A percentile compares a stretch with the other conserved stretches of the same genome.
These are phyloP conservation scores for Trichomonas tenax DNA, from an alignment of 208 protist genomes.

Conservation along the genomic window DNA sequence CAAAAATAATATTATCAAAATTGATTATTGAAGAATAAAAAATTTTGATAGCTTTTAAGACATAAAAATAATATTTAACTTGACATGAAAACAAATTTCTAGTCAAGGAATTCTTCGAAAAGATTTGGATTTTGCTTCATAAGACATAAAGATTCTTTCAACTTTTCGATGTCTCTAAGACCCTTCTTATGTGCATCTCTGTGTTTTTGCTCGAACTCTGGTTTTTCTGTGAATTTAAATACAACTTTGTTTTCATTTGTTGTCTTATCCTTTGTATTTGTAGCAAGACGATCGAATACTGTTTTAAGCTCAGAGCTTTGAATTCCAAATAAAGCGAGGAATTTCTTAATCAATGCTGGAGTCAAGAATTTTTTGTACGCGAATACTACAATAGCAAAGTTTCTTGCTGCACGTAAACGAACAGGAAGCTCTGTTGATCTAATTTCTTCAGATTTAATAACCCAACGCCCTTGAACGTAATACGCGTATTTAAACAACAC, in stretches of 20 bases:
- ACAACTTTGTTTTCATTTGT: neutral
- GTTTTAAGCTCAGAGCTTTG: neutral
- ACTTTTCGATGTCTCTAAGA: neutral
- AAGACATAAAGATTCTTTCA: neutral
- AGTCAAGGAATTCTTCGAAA: neutral
- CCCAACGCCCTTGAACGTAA: neutral
- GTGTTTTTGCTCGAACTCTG: neutral
- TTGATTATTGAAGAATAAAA: too few species aligned
- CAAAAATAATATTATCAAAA: too few species aligned
- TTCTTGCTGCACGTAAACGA: neutral
- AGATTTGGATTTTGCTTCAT: neutral
- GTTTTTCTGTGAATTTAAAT: neutral
- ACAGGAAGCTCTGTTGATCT: neutral
- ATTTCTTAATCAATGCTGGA: neutral
- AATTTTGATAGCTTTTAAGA: too few species aligned
- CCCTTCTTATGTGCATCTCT: neutral
- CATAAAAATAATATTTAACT: too few species aligned
- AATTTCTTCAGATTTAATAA: neutral
- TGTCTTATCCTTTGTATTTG: neutral
- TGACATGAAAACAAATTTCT: too few species aligned
- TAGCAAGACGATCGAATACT: neutral
- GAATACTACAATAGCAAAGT: neutral
- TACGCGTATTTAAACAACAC: neutral
- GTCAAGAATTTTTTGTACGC: neutral
- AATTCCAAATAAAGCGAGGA: neutral